A percentile compares a stretch with the other conserved stretches of the same genome.
These are phyloP conservation scores for Rhynchospora tenuis DNA, from an alignment of 176 grass and related monocot species.

Conservation along the genomic window DNA sequence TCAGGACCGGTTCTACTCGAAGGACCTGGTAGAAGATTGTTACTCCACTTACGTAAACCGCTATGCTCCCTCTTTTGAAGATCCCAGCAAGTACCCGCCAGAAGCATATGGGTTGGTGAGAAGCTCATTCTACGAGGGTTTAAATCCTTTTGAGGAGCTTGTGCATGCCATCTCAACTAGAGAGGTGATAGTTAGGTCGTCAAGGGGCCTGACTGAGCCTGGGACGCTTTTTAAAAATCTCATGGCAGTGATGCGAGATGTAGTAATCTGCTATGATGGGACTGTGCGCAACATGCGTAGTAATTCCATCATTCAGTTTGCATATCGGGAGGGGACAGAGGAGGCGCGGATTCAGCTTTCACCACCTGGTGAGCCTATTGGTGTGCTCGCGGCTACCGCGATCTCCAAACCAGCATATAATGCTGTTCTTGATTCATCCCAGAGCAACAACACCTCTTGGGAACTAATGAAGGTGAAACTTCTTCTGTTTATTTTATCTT, in stretches of 20 bases:
- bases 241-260: slow-evolving; percentile 86
- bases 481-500: slow-evolving; percentile 7
- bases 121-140: slow-evolving; percentile 71
- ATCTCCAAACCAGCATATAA: slow-evolving; percentile 87
- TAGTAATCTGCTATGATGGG: slow-evolving; percentile 85
- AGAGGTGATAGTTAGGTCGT: slow-evolving; percentile 86
- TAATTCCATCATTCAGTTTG: slow-evolving; percentile 73
- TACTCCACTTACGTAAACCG: slow-evolving; percentile 57
- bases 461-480: slow-evolving; percentile 79
- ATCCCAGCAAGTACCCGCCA: slow-evolving; percentile 34
- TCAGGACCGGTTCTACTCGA: slow-evolving; percentile 76
- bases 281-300: slow-evolving; percentile 86
- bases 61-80: slow-evolving; percentile 31
- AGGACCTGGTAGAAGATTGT: slow-evolving; percentile 71
- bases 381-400: slow-evolving; percentile 88
- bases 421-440: slow-evolving; percentile 83
- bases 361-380: slow-evolving; percentile 90
- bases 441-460: slow-evolving; percentile 97
- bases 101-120: slow-evolving; percentile 75
- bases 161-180: slow-evolving; percentile 81
- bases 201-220: slow-evolving; percentile 86
- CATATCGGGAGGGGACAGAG: slow-evolving; percentile 36
- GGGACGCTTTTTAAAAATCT: slow-evolving; percentile 86
- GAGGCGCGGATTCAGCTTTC: slow-evolving; percentile 30
- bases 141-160: slow-evolving; percentile 78